These are phyloP conservation scores for Mycothermus thermophilus DNA, from an alignment of 495 filamentous ascomycete species.

Conservation along the genomic window DNA sequence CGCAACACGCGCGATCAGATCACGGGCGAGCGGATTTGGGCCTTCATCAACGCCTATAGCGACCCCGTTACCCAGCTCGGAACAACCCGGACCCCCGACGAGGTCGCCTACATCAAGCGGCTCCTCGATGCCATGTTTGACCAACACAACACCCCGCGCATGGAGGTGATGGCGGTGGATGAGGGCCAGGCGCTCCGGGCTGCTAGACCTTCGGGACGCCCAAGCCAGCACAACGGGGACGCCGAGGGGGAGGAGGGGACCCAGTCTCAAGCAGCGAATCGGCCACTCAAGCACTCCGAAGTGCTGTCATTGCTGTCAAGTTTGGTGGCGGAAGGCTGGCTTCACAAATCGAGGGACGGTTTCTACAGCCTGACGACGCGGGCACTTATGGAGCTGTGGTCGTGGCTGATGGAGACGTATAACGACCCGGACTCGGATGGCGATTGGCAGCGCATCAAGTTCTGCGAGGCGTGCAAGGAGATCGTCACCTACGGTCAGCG, in stretches of 20 bases:
- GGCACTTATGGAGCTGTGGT: slow-evolving; percentile 68
- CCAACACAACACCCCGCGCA: slow-evolving; percentile 56
- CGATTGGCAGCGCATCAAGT: slow-evolving; percentile 61
- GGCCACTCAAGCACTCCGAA: slow-evolving; percentile 56
- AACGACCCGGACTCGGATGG: slow-evolving; percentile 49
- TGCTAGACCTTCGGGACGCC: slow-evolving; percentile 30
- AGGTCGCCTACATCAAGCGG: slow-evolving; percentile 79
- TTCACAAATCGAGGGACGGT: slow-evolving; percentile 53
- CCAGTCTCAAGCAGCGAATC: slow-evolving; percentile 12
- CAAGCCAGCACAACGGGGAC: slow-evolving; percentile 25
- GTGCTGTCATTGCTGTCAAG: slow-evolving; percentile 57
- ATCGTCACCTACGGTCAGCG: slow-evolving; percentile 81
- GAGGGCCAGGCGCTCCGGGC: slow-evolving; percentile 62
- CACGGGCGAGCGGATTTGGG: slow-evolving; percentile 42
- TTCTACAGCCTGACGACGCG: slow-evolving; percentile 66
- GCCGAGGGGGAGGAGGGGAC: slow-evolving; percentile 23
- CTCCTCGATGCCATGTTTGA: slow-evolving; percentile 90
- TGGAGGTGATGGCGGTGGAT: slow-evolving; percentile 68
- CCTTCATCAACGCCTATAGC: slow-evolving; percentile 76
- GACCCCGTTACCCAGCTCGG: slow-evolving; percentile 76
- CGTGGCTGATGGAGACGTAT: slow-evolving; percentile 72
- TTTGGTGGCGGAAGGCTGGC: slow-evolving; percentile 71
- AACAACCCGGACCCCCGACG: slow-evolving; percentile 67
- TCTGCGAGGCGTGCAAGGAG: slow-evolving; percentile 79
- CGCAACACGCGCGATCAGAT: slow-evolving; percentile 53